Percentiles rank a stretch among this genome's conserved stretches.
These are phyloP conservation scores for Crotalaria pallida DNA, from an alignment of 306 rosid species.

Conservation along the genomic window DNA sequence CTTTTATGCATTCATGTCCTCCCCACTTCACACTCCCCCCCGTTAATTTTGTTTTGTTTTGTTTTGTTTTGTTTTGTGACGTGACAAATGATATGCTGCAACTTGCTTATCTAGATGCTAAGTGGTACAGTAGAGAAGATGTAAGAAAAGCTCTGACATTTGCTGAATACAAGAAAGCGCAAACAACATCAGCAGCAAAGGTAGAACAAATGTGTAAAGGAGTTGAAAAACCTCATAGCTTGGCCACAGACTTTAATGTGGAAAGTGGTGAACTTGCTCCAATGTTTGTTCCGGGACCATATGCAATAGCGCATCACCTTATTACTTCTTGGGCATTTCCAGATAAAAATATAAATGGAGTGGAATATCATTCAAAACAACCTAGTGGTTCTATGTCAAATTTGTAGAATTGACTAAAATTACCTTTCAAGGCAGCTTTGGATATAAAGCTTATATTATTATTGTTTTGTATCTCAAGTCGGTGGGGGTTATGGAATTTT, in stretches of 20 bases:
- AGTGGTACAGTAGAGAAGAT: constrained; percentile 79
- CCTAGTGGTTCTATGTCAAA: constrained; percentile 33
- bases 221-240: constrained; percentile 52
- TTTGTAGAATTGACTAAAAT: constrained; percentile 14
- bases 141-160: constrained; percentile 54
- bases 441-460: background rate
- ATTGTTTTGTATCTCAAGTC: background rate
- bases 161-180: constrained; percentile 75
- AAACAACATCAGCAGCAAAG: constrained; percentile 56
- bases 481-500: background rate
- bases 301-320: constrained; percentile 80
- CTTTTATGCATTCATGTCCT: background rate
- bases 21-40: background rate
- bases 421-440: constrained; percentile 9
- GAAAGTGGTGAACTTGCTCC: constrained; percentile 70
- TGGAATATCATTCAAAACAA: constrained; percentile 28
- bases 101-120: constrained; percentile 38
- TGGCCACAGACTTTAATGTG: constrained; percentile 57
- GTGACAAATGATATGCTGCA: constrained; percentile 8
- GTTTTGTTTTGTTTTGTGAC: background rate
- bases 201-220: constrained; percentile 80
- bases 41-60: too few species aligned
- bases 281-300: constrained; percentile 85
- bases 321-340: constrained; percentile 75
- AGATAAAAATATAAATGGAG: constrained; percentile 35